A percentile compares a stretch with the other conserved stretches of the same genome.
phyloP scores from a whole-genome alignment of 2,329 filamentous ascomycete genomes.

The Alternaria dauci region DNA sequence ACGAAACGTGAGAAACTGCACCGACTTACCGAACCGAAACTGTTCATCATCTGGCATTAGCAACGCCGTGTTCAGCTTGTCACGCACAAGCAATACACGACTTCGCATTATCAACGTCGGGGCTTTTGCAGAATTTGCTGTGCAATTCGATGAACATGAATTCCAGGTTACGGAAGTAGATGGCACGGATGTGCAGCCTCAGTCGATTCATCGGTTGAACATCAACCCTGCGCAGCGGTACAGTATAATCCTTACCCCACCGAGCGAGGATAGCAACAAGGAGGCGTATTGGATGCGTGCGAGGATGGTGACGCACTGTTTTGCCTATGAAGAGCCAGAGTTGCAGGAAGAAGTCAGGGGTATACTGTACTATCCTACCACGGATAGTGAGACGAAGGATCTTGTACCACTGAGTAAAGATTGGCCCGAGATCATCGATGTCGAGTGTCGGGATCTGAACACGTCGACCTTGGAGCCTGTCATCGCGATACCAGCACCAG shows the following conservation, averaged over 20 bases:
- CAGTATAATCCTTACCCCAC: slow-evolving; percentile 68
- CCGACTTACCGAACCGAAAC: slow-evolving; percentile 44
- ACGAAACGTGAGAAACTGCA: slow-evolving; percentile 49
- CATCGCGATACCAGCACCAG: slow-evolving; percentile 54
- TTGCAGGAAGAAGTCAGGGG: slow-evolving; percentile 59
- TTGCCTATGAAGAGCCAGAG: slow-evolving; percentile 61
- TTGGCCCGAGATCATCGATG: slow-evolving; percentile 60
- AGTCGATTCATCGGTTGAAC: slow-evolving; percentile 58
- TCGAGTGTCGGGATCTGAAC: slow-evolving; percentile 63
- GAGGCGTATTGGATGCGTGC: slow-evolving; percentile 60
- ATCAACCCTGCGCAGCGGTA: slow-evolving; percentile 75
- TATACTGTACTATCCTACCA: slow-evolving; percentile 57
- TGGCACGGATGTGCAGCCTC: slow-evolving; percentile 61
- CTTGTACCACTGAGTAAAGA: slow-evolving; percentile 54
- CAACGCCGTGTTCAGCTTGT: slow-evolving; percentile 45
- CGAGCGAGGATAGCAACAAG: slow-evolving; percentile 37
- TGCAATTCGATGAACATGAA: slow-evolving; percentile 54
- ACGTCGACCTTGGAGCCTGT: slow-evolving; percentile 58
- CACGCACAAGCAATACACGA: slow-evolving; percentile 68
- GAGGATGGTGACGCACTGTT: slow-evolving; percentile 68
- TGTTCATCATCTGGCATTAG: slow-evolving; percentile 47
- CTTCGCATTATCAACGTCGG: slow-evolving; percentile 70
- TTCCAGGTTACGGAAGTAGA: slow-evolving; percentile 53
- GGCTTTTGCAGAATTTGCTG: slow-evolving; percentile 54
- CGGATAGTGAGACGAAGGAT: not conserved